Evolutionary conservation across 1,284 basidiomycete genomes (phyloP).

Genomic region (Pseudozyma flocculosa): DNA sequence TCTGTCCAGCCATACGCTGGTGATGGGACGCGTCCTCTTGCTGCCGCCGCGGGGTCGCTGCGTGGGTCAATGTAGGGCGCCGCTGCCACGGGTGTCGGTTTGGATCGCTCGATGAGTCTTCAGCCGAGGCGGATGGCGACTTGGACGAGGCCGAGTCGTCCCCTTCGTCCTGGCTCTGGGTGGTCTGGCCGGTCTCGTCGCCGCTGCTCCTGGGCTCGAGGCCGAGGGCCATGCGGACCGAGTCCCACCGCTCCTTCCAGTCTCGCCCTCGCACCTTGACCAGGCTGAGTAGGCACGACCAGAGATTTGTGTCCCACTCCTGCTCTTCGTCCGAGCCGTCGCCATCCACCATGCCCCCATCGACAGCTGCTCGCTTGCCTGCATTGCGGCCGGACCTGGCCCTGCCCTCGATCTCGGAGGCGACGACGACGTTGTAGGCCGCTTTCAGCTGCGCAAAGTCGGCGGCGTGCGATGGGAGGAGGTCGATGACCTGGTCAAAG

Average conservation of each 20-base stretch:
- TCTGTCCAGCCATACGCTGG: background rate
- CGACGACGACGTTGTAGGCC: constrained; percentile 33
- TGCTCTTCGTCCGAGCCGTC: background rate
- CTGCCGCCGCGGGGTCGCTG: background rate
- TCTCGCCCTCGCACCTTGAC: constrained; percentile 47
- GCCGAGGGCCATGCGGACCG: constrained; percentile 47
- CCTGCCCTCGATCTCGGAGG: constrained; percentile 11
- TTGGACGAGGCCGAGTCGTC: too few relatives aligned
- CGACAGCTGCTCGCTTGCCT: too few relatives aligned
- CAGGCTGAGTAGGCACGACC: constrained; percentile 50
- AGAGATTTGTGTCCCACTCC: constrained; percentile 46
- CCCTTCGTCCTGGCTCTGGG: constrained; percentile 3
- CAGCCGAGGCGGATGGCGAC: too few relatives aligned
- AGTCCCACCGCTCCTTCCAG: constrained; percentile 54
- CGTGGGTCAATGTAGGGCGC: background rate
- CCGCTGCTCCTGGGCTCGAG: constrained; percentile 39
- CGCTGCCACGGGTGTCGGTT: background rate
- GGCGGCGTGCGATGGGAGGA: constrained; percentile 26
- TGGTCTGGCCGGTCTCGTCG: constrained; percentile 2
- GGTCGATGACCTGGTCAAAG: constrained; percentile 44
- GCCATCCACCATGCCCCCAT: background rate
- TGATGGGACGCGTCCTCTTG: too few relatives aligned
- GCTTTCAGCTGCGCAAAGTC: constrained; percentile 50
- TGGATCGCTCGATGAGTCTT: background rate
- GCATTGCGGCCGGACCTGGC: background rate